These are phyloP conservation scores for Phytopythium ostracodes DNA, from an alignment of 352 stramenopile species.

Conservation along the genomic window DNA sequence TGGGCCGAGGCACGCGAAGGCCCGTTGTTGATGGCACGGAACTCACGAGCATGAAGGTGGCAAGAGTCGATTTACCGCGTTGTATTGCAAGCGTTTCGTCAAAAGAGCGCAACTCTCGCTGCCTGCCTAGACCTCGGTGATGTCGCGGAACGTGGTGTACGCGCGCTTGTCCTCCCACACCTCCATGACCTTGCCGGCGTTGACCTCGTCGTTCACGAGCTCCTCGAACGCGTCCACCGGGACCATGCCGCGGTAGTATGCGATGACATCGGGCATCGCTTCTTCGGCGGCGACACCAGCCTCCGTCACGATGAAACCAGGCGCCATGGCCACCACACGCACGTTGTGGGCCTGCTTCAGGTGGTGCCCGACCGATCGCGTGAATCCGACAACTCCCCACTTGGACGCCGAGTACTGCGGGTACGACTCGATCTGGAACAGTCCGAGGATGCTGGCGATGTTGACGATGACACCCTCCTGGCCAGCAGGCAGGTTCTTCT, in stretches of 20 bases:
- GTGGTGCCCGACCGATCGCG: constrained; percentile 30
- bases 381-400: constrained; percentile 50
- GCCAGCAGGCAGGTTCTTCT: constrained; percentile 22
- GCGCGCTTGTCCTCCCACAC: constrained; percentile 9
- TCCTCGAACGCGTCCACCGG: constrained; percentile 13
- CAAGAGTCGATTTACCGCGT: too few relatives aligned
- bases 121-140: constrained; percentile 3
- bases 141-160: constrained; percentile 6
- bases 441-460: constrained; percentile 40
- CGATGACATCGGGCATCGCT: constrained; percentile 15
- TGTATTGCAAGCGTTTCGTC: too few relatives aligned
- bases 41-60: too few relatives aligned
- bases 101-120: background rate
- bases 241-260: constrained; percentile 12
- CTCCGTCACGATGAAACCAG: constrained; percentile 43
- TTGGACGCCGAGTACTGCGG: constrained; percentile 55
- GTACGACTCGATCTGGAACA: constrained; percentile 32
- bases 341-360: constrained; percentile 46
- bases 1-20: background rate
- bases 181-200: constrained; percentile 11
- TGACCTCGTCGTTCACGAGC: constrained; percentile 11
- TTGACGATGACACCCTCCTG: constrained; percentile 48
- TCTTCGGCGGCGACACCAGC: constrained; percentile 30
- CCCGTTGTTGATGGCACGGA: background rate
- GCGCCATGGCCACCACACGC: constrained; percentile 37